phyloP scores from a whole-genome alignment of 495 filamentous ascomycete genomes.

The Penicillium soppii region DNA sequence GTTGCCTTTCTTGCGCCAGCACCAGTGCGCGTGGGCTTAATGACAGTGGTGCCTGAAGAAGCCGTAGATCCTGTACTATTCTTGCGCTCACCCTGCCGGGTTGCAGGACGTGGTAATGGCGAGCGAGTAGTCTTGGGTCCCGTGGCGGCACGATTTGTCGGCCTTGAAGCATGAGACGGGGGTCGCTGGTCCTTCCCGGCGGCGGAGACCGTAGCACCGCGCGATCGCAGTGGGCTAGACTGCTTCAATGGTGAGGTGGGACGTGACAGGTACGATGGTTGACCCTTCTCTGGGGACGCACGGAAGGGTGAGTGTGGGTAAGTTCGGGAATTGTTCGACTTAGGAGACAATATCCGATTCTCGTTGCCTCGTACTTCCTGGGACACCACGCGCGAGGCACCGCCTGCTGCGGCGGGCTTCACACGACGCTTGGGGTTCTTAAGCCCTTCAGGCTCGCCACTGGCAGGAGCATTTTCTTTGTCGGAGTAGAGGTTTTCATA shows the following conservation, averaged over 20 bases:
- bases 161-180: constrained; percentile 33
- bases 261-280: constrained; percentile 49
- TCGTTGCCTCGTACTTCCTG: constrained; percentile 47
- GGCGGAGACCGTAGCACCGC: constrained; percentile 33
- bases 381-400: constrained; percentile 50
- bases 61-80: constrained; percentile 44
- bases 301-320: constrained; percentile 59
- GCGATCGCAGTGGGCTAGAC: constrained; percentile 49
- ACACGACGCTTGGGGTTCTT: constrained; percentile 62
- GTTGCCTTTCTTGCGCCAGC: constrained; percentile 48
- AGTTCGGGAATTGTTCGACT: constrained; percentile 74
- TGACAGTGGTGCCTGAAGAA: constrained; percentile 58
- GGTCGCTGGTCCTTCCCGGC: constrained; percentile 26
- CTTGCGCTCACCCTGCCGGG: constrained; percentile 45
- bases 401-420: constrained; percentile 35
- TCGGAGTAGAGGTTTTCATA: constrained; percentile 65
- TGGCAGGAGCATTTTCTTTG: constrained; percentile 70
- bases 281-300: constrained; percentile 42
- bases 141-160: constrained; percentile 30
- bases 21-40: constrained; percentile 51
- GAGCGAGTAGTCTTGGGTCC: constrained; percentile 30
- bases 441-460: constrained; percentile 38
- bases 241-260: constrained; percentile 57
- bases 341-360: constrained; percentile 70
- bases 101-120: constrained; percentile 38